These are phyloP conservation scores for Talaromyces sp. DNA, from an alignment of 2,329 filamentous ascomycete genomes.

Conservation along the genomic window DNA sequence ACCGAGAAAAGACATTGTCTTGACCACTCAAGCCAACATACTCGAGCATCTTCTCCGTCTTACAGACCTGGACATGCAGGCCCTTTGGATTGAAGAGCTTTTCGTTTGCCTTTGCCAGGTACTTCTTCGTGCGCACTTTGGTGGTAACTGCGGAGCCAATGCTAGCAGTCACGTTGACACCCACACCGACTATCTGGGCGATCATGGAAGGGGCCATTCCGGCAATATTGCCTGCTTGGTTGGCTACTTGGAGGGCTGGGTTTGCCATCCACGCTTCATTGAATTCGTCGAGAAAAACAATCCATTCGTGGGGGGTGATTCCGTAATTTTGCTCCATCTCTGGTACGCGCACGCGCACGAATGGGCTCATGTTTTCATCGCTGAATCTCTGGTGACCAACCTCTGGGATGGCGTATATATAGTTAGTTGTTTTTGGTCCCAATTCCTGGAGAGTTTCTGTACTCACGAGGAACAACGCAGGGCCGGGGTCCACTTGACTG, in stretches of 20 bases:
- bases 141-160: conserved; percentile 15
- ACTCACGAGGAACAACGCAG: conserved; percentile 1
- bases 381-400: neutral
- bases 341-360: conserved; percentile 13
- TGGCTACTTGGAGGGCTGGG: conserved; percentile 24
- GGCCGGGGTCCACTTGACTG: neutral
- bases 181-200: conserved; percentile 17
- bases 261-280: conserved; percentile 55
- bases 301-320: conserved; percentile 16
- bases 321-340: neutral
- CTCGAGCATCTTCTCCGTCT: conserved; percentile 19
- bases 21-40: conserved; percentile 8
- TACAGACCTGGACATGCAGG: conserved; percentile 24
- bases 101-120: conserved; percentile 26
- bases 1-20: neutral
- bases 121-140: conserved; percentile 24
- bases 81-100: conserved; percentile 28
- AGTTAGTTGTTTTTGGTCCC: neutral
- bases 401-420: neutral
- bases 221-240: conserved; percentile 20
- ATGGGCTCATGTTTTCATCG: conserved; percentile 8
- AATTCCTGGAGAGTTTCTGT: neutral
- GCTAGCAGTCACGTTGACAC: conserved; percentile 12
- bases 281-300: conserved; percentile 34
- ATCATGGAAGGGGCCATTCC: conserved; percentile 26